Evolutionary conservation across 495 filamentous ascomycete genomes (phyloP).

Genomic region (Aspergillus sclerotioniger): DNA sequence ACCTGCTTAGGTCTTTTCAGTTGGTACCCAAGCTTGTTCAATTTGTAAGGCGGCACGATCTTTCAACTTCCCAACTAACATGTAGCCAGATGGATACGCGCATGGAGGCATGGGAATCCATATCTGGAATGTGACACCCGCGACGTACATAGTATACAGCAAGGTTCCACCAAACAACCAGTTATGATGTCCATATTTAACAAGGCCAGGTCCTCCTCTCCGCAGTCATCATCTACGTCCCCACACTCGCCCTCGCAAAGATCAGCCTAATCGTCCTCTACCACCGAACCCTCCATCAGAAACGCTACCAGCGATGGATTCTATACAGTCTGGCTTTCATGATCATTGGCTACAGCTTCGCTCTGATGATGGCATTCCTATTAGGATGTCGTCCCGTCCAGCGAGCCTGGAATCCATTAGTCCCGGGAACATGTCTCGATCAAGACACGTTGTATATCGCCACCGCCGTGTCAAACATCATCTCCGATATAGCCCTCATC

Average conservation of each 20-base stretch:
- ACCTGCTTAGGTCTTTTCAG: not conserved
- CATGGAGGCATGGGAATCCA: conserved; percentile 19
- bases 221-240: conserved; percentile 27
- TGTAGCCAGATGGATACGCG: conserved; percentile 7
- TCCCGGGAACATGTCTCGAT: conserved; percentile 30
- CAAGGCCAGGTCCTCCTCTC: conserved; percentile 27
- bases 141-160: conserved; percentile 5
- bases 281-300: conserved; percentile 24
- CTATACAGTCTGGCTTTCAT: conserved; percentile 19
- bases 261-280: conserved; percentile 27
- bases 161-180: conserved; percentile 5
- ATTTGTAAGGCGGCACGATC: not conserved
- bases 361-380: conserved; percentile 24
- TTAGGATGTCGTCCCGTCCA: conserved; percentile 35
- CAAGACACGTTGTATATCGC: conserved; percentile 28
- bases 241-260: conserved; percentile 34
- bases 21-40: not conserved
- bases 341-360: conserved; percentile 26
- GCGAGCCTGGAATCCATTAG: conserved; percentile 27
- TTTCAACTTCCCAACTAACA: not conserved
- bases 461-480: conserved; percentile 34
- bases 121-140: conserved; percentile 15
- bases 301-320: conserved; percentile 8
- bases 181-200: conserved; percentile 20
- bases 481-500: conserved; percentile 33